Base-by-base conservation (phyloP, 257 asterid genomes). In the Lithospermum erythrorhizon region DNA sequence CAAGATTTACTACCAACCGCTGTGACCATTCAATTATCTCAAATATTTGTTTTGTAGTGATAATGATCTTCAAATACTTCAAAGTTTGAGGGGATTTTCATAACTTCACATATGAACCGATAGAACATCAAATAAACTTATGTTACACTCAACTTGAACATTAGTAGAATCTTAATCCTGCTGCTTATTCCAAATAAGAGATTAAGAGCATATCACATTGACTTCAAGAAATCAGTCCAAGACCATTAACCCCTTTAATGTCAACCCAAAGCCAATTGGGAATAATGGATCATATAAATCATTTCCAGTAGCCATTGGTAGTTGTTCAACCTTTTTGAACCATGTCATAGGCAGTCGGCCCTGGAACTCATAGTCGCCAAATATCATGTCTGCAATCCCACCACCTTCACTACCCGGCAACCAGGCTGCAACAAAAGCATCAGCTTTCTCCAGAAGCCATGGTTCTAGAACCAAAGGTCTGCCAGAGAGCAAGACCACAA, bases 321-420 rank as follows among this genome's bases (percentile, higher is more conserved):
- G 78, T 68, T 89, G 91, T 60, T 87, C 84, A 8, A 81, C 82
- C 19, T 69, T 81, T 72, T 72, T 87, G 48, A 89, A 82, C 97
- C 97, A 89, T 11, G 94, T 79, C 87, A 87, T 66, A 0, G 94
- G 94, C 22, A 89, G 90, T 21, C 60, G 74, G 48, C 97, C 97
- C 17, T 81, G 76, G 32, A 89, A 87, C 57, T 69, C 80, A 58
- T 78, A 69, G 72, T 87, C 93, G 57, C 95, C 95, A 3, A 82
- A 89, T 13, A 87, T 70, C 21, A 82, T 90, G 58, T 87, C 97
- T 9, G 93, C 71, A 27, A 89, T 83, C 63, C 97, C 97, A 16
- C 66, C 64, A 23, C 95, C 95, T 73, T 89, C 95, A 2, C 86
- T 78, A 49, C 97, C 97, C 1, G 95, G 97, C 69, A 89, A 53